Percentiles rank a stretch among this genome's conserved stretches.
Evolutionary conservation across 2,329 filamentous ascomycete species (phyloP).

Genomic region (Aspergillus sp.): DNA sequence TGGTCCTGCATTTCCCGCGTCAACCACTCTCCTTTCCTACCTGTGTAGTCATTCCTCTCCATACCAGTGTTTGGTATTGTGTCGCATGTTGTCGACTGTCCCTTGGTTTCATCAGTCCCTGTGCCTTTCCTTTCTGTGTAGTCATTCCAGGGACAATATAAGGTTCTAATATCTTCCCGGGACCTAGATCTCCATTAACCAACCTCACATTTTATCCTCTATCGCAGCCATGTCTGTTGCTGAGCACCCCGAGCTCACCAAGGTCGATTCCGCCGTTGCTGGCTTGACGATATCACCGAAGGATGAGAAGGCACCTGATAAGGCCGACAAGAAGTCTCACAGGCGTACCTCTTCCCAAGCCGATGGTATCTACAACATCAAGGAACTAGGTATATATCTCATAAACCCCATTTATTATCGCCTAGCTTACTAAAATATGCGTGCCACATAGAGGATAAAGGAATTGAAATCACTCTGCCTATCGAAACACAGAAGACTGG

Average conservation of each 20-base stretch:
- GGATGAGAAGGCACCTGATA: slow-evolving; percentile 55
- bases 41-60: not conserved
- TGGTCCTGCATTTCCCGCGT: slow-evolving; percentile 7
- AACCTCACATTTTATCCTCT: not conserved
- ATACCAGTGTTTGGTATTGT: slow-evolving; percentile 1
- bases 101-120: not conserved
- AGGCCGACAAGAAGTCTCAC: slow-evolving; percentile 56
- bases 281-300: slow-evolving; percentile 69
- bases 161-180: slow-evolving; percentile 6
- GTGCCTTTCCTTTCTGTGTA: not conserved
- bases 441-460: slow-evolving; percentile 25
- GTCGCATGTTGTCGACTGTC: not conserved
- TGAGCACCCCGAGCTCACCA: slow-evolving; percentile 67
- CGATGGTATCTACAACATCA: slow-evolving; percentile 76
- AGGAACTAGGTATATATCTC: slow-evolving; percentile 72
- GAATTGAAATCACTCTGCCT: slow-evolving; percentile 33
- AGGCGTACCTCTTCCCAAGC: slow-evolving; percentile 72
- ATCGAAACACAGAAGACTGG: slow-evolving; percentile 39
- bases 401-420: not conserved
- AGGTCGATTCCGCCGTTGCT: slow-evolving; percentile 89
- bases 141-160: not conserved
- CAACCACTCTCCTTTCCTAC: not conserved
- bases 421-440: not conserved
- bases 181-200: slow-evolving; percentile 2
- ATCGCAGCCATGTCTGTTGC: slow-evolving; percentile 52